Base-by-base conservation (phyloP, 495 filamentous ascomycete species). In the Baudoinia panamericana region DNA sequence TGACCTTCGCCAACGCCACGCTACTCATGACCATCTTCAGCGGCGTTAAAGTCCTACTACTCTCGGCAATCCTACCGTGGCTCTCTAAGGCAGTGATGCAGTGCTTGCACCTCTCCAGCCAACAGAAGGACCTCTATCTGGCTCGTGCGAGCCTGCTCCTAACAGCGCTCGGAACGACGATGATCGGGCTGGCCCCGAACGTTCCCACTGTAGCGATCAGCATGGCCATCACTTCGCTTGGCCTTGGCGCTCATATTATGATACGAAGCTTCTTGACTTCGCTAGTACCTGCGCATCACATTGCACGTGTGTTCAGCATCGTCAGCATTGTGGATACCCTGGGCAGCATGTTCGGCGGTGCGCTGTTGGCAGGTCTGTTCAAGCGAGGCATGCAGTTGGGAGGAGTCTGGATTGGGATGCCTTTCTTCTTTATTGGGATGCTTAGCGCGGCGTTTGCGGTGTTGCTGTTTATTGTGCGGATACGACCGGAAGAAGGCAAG, bases 311-410 rank as follows among this genome's bases (percentile, higher is more conserved):
- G 11, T 76, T 70, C 41, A 70, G 68, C 0, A 57, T 75, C 24
- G 66, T 78, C 36, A 69, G 67, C 43, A 65, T 76, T 9, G 45
- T 72, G 11, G 72, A 78, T 46, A 67, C 68, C 0, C 35, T 70
- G 17, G 70, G 72, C 11, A 62, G 61, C n/a, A 62, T 78, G 17
- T 57, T 70, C 19, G 72, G 67, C 2, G 69, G 69, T 12, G 56
- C 73, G 0, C 53, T 69, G 0, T 60, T 75, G 39, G 75, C 73
- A 0, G 58, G 57, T 22, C 61, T 68, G 17, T 76, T 79, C 45
- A 64, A 67, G 32, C 33, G 62, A 4, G 74, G 73, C 1, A 35
- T 75, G 37, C 46, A 56, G 10, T 41, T 68, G 12, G 66, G 63
- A 2, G 72, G 70, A 0, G 21, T 62, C 4, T 75, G 70, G 71